Percentiles rank a stretch among this genome's conserved stretches.
Evolutionary conservation across 1,284 basidiomycete species (phyloP).

Genomic region (Inonotus hispidus): DNA sequence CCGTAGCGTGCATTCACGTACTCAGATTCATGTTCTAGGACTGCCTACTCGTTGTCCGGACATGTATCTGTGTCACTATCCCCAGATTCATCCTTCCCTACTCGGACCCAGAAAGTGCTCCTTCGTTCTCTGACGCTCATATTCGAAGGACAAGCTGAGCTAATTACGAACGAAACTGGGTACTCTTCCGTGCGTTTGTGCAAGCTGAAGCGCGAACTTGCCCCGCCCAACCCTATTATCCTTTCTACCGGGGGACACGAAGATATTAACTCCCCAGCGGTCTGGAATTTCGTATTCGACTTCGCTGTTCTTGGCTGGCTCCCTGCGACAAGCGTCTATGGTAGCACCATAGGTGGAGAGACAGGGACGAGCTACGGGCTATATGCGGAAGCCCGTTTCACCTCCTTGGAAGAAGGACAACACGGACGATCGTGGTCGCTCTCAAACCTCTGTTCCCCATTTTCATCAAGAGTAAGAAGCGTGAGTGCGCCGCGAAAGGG

Average conservation of each 20-base stretch:
- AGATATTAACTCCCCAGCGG: slow-evolving; percentile 44
- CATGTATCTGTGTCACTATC: slow-evolving; percentile 56
- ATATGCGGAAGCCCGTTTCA: slow-evolving; percentile 58
- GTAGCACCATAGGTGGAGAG: slow-evolving; percentile 33
- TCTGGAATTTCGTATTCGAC: slow-evolving; percentile 70
- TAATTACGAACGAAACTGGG: slow-evolving; percentile 49
- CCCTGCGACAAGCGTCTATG: slow-evolving; percentile 49
- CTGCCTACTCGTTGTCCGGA: slow-evolving; percentile 73
- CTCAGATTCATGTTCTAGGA: slow-evolving; percentile 34
- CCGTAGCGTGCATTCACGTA: background rate
- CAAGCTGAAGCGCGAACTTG: slow-evolving; percentile 57
- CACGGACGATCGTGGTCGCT: slow-evolving; percentile 35
- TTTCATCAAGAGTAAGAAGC: slow-evolving; percentile 34
- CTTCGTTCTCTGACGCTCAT: slow-evolving; percentile 63
- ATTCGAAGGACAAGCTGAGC: slow-evolving; percentile 74
- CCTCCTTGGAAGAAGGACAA: slow-evolving; percentile 36
- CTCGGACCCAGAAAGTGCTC: slow-evolving; percentile 43
- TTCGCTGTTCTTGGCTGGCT: slow-evolving; percentile 74
- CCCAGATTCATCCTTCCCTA: slow-evolving; percentile 45
- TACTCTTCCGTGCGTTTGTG: slow-evolving; percentile 63
- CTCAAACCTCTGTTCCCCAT: slow-evolving; percentile 43
- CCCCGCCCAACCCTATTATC: slow-evolving; percentile 45
- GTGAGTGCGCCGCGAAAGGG: slow-evolving; percentile 31
- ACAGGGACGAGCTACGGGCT: slow-evolving; percentile 61
- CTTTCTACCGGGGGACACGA: slow-evolving; percentile 45